Evolutionary conservation across 495 filamentous ascomycete genomes (phyloP), one percentile per base, ranked within the genome.

Genomic region (Hypoxylon perforatum): DNA sequence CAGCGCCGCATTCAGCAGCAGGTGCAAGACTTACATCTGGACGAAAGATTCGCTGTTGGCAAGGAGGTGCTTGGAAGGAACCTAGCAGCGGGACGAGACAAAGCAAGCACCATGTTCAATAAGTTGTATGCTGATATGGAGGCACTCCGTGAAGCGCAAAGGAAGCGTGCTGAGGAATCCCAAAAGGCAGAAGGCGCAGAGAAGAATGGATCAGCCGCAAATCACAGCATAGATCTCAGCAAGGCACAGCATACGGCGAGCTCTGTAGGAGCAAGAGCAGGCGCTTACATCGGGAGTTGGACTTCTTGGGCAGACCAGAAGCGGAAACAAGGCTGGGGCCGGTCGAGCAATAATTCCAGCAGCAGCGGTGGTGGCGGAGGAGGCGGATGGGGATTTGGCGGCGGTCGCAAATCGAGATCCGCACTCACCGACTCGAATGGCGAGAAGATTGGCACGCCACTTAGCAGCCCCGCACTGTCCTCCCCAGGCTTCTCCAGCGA

Each of bases 221-320:
- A 69, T 38, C 76, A 75, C 65, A 80, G 75, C 19, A 82, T 84
- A 19, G 90, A 95, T 64, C 70, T 88, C 11, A 77, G 80, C 9
- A 86, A 89, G 65, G 87, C 90, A 0, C 90, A 92, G 75, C 86
- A 89, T 47, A 84, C 88, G 4, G 84, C 88, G 12, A 84, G 82
- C 57, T 87, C 87, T 1, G 91, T 91, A 0, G 79, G 89, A 9
- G 84, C 88, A 64, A 90, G 89, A 63, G 94, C 94, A 9, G 86
- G 92, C 15, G 90, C 94, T 4, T 99, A 97, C 69, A 82, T 99
- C 47, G 93, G 90, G 49, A 96, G 92, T 22, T 98, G 96, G 96
- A 89, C 93, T n/a, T 79, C 87, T 1, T 99, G 95, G 95, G 94
- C 94, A 5, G 88, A 87, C 25, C 94, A 99, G 77, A 96, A 96